Conservation (phyloP, 2,329 filamentous ascomycete genomes). For the Pestalotiopsis fici region DNA sequence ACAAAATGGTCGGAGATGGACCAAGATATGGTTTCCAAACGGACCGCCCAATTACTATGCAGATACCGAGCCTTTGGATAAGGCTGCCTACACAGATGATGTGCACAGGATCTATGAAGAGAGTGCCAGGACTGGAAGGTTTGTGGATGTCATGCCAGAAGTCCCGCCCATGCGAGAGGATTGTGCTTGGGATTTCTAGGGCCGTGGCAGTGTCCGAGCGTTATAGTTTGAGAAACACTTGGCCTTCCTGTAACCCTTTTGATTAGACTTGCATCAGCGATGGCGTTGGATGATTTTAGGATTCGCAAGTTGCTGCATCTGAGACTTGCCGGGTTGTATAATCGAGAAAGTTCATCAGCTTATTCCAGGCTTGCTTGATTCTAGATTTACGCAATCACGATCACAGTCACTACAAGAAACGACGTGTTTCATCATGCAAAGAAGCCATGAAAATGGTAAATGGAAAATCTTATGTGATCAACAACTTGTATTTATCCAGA, state of each 20-base stretch:
- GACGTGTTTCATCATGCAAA: too few species aligned
- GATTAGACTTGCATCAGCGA: background rate
- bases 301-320: background rate
- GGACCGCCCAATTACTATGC: constrained; percentile 66
- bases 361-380: too few species aligned
- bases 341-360: background rate
- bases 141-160: constrained; percentile 74
- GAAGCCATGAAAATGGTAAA: background rate
- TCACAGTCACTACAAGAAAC: too few species aligned
- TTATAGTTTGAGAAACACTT: background rate
- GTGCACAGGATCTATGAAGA: constrained; percentile 64
- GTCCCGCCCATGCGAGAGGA: constrained; percentile 78
- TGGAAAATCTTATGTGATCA: background rate
- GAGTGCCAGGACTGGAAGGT: constrained; percentile 66
- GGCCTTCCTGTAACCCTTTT: background rate
- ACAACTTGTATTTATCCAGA: background rate
- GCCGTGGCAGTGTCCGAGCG: background rate
- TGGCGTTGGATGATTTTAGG: background rate
- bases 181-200: constrained; percentile 71
- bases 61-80: constrained; percentile 61
- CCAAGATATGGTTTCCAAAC: constrained; percentile 72
- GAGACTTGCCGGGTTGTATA: background rate
- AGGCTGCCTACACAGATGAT: constrained; percentile 54
- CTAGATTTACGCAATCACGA: too few species aligned
- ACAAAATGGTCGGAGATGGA: constrained; percentile 52